phyloP scores from a whole-genome alignment of 257 asterid species.

The Forsythia suspensa region DNA sequence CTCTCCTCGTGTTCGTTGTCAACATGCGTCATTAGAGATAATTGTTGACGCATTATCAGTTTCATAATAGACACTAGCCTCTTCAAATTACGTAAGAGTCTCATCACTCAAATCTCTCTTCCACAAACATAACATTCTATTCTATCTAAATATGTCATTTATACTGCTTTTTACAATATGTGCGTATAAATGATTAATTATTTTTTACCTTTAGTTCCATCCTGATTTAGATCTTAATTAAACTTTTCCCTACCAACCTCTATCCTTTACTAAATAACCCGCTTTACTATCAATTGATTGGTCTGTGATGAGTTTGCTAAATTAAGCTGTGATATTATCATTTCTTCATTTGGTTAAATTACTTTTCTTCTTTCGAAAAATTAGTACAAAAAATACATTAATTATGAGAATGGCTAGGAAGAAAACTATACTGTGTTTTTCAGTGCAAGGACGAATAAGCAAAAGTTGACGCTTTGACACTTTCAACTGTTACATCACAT shows the following conservation, averaged over 20 bases:
- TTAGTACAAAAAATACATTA: neutral
- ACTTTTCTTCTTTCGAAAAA: neutral
- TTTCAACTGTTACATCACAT: conserved; percentile 21
- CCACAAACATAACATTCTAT: too few species aligned
- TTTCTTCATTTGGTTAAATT: neutral
- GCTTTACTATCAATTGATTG: neutral
- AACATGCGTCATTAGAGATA: too few species aligned
- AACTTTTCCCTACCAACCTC: neutral
- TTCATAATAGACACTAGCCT: too few species aligned
- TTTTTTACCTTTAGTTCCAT: too few species aligned
- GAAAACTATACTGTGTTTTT: neutral
- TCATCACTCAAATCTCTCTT: too few species aligned
- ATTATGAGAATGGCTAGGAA: neutral
- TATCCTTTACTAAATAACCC: neutral
- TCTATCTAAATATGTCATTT: too few species aligned
- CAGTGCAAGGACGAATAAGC: conserved; percentile 24
- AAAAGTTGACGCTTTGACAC: conserved; percentile 33
- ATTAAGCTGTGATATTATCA: neutral
- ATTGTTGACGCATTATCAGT: too few species aligned
- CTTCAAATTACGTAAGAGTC: too few species aligned
- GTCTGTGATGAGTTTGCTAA: neutral
- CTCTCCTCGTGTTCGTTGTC: too few species aligned
- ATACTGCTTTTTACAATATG: too few species aligned
- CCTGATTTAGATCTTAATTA: too few species aligned
- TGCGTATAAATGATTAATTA: too few species aligned